These are phyloP conservation scores for Ophiostoma tasmaniense DNA, from an alignment of 2,329 filamentous ascomycete species.

Conservation along the genomic window DNA sequence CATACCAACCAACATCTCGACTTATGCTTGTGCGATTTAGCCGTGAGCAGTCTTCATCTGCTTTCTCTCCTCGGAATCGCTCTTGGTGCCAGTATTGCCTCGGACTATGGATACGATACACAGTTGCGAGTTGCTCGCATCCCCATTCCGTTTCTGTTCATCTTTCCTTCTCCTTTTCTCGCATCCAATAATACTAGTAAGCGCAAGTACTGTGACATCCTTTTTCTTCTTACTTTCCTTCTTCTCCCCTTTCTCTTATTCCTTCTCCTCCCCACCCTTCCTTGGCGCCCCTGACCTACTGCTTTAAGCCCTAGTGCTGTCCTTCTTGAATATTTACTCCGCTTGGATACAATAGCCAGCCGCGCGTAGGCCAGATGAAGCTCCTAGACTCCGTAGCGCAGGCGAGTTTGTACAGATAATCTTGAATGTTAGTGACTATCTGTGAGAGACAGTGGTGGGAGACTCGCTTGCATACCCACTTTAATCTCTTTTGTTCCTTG, in stretches of 20 bases:
- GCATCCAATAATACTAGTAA: too few relatives aligned
- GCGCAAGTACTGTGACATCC: not conserved
- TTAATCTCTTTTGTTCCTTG: not conserved
- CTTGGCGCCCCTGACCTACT: conserved; percentile 2
- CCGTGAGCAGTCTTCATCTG: not conserved
- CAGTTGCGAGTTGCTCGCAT: not conserved
- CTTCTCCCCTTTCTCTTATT: not conserved
- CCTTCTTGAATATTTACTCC: not conserved
- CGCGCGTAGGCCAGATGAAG: not conserved
- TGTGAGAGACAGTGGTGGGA: not conserved
- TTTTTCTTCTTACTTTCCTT: not conserved
- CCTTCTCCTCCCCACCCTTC: not conserved
- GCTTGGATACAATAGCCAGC: not conserved
- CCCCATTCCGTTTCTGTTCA: not conserved
- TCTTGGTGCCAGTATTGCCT: not conserved
- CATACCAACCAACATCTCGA: not conserved
- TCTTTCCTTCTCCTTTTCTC: not conserved
- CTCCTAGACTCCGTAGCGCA: not conserved
- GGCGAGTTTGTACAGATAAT: not conserved
- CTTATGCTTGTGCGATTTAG: not conserved
- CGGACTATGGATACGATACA: not conserved
- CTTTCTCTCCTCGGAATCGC: not conserved
- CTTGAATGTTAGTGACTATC: not conserved
- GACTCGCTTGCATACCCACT: not conserved
- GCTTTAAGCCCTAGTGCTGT: not conserved